Conservation (phyloP, 2,329 filamentous ascomycete species). For the Claviceps sp. region DNA sequence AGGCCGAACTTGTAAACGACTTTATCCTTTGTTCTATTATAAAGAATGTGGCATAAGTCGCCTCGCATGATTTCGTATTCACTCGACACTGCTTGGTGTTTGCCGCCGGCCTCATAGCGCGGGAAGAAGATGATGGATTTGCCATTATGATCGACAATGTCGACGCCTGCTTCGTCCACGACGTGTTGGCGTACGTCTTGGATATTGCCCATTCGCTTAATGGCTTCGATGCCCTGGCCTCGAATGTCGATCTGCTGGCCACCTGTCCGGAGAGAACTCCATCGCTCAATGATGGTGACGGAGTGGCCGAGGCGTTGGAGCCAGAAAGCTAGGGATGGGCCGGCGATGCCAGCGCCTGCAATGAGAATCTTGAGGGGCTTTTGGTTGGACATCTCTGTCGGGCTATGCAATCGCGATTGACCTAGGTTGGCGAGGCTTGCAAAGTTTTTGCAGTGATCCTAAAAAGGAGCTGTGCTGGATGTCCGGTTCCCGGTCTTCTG, state of each 20-base stretch:
- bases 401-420: too few species aligned
- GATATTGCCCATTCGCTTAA: constrained; percentile 27
- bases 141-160: constrained; percentile 29
- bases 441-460: too few species aligned
- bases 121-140: constrained; percentile 23
- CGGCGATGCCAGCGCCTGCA: constrained; percentile 21
- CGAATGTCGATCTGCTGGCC: constrained; percentile 35
- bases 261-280: constrained; percentile 13
- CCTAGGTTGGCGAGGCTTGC: too few species aligned
- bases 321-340: constrained; percentile 19
- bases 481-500: too few species aligned
- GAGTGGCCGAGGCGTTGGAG: constrained; percentile 15
- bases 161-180: constrained; percentile 36
- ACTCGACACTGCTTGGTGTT: constrained; percentile 23
- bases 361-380: constrained; percentile 12
- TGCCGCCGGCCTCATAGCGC: constrained; percentile 5
- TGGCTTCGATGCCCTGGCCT: constrained; percentile 25
- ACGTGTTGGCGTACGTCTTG: constrained; percentile 19
- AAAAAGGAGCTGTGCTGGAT: too few species aligned
- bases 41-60: constrained; percentile 32
- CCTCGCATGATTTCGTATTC: constrained; percentile 44
- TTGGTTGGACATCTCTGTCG: not conserved
- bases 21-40: constrained; percentile 17
- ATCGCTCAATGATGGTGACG: constrained; percentile 28
- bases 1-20: constrained; percentile 16